These are phyloP conservation scores for Tothia fuscella DNA, from an alignment of 2,329 filamentous ascomycete species.

Conservation along the genomic window DNA sequence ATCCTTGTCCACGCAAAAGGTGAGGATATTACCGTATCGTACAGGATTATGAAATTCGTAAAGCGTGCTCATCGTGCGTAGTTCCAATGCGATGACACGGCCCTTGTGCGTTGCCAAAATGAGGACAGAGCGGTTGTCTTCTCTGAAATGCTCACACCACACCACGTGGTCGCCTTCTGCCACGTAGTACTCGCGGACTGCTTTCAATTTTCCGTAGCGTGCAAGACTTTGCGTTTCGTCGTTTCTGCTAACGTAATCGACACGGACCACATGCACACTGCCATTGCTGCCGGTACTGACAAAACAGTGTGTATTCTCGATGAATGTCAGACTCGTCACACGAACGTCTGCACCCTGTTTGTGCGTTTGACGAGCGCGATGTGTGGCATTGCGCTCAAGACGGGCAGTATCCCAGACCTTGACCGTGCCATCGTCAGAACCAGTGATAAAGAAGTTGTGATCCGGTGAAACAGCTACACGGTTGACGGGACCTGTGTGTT, in stretches of 20 bases:
- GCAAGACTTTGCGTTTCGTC: constrained; percentile 33
- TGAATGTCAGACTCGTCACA: constrained; percentile 75
- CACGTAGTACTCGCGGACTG: constrained; percentile 73
- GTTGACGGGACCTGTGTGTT: constrained; percentile 74
- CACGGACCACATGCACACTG: constrained; percentile 76
- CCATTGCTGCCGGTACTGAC: constrained; percentile 84
- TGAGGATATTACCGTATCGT: constrained; percentile 82
- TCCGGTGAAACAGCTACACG: constrained; percentile 75
- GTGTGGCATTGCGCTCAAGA: constrained; percentile 80
- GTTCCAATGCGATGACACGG: constrained; percentile 70
- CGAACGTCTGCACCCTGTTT: constrained; percentile 58
- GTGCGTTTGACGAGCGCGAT: constrained; percentile 78
- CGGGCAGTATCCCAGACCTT: constrained; percentile 88
- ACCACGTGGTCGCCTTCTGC: constrained; percentile 63
- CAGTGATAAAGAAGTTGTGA: constrained; percentile 89
- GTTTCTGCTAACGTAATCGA: constrained; percentile 46
- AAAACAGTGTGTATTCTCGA: constrained; percentile 90
- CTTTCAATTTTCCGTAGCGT: constrained; percentile 65
- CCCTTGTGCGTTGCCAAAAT: constrained; percentile 79
- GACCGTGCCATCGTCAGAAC: constrained; percentile 78
- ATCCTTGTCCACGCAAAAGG: constrained; percentile 76
- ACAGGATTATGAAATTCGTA: constrained; percentile 78
- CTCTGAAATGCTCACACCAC: constrained; percentile 88
- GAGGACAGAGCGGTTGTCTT: constrained; percentile 62
- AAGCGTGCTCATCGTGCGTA: constrained; percentile 72